Percentiles rank a stretch among this genome's conserved stretches.
Evolutionary conservation across 495 filamentous ascomycete genomes (phyloP).

Genomic region (Podospora pseudopauciseta): DNA sequence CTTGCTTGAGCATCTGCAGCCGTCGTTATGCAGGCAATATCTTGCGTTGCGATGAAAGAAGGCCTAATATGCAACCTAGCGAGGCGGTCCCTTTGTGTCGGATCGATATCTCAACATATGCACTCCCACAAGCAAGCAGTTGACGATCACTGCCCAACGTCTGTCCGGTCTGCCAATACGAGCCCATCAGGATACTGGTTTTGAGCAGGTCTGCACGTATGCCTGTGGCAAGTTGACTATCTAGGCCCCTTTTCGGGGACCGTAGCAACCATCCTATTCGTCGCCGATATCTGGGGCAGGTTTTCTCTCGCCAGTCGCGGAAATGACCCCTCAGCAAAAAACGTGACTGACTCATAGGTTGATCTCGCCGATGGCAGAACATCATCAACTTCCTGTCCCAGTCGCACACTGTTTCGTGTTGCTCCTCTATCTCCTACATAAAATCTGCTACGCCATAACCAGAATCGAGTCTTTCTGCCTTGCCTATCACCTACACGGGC

Average conservation of each 20-base stretch:
- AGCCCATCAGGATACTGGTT: neutral
- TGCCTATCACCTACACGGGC: neutral
- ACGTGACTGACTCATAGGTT: neutral
- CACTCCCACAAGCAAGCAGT: no score
- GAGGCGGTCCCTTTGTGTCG: conserved; percentile 12
- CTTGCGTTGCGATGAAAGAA: conserved; percentile 20
- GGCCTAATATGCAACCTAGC: conserved; percentile 26
- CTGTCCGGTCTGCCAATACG: conserved; percentile 19
- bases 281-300: neutral
- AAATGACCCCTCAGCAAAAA: neutral
- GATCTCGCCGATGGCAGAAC: neutral
- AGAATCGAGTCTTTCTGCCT: neutral
- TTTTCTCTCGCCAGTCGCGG: neutral
- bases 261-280: neutral
- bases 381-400: neutral
- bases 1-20: neutral
- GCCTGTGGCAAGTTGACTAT: conserved; percentile 11
- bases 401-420: neutral
- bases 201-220: conserved; percentile 20
- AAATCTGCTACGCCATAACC: neutral
- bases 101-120: conserved; percentile 25
- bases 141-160: conserved; percentile 27
- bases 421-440: neutral
- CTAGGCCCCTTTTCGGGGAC: neutral
- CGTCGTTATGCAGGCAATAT: conserved; percentile 17